Evolutionary conservation across 225 moss, liverwort and hornwort genomes (phyloP).

Genomic region (Asterella californica): DNA sequence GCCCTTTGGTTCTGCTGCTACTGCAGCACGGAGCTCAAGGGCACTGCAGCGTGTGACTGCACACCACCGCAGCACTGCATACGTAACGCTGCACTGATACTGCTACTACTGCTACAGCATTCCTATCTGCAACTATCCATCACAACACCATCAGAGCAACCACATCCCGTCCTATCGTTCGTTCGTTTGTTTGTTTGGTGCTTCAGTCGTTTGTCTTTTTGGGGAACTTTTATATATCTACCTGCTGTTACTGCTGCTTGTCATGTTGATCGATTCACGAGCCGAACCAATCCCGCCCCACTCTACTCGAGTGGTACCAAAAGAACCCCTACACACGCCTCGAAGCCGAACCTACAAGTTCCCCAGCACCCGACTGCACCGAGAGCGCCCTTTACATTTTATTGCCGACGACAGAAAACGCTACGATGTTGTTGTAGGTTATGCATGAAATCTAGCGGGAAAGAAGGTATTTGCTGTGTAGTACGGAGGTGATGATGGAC

Average conservation of each 20-base stretch:
- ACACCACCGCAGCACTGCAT: no score
- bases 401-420: not conserved
- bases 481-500: not conserved
- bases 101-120: not conserved
- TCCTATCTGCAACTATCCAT: not conserved
- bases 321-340: not conserved
- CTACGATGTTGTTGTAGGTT: not conserved
- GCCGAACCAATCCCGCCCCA: constrained; percentile 5
- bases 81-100: not conserved
- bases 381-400: not conserved
- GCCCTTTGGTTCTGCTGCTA: not conserved
- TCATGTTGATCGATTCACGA: constrained; percentile 1
- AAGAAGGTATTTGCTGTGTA: not conserved
- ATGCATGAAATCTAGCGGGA: constrained; percentile 14
- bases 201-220: not conserved
- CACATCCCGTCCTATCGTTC: not conserved
- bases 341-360: not conserved
- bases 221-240: not conserved
- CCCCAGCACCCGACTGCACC: not conserved
- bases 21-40: not conserved
- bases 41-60: not conserved
- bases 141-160: not conserved
- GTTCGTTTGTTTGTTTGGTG: not conserved
- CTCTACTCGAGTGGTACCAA: constrained; percentile 1
- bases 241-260: not conserved